Base-by-base conservation (phyloP, 1,139 yeast genomes). In the Lizanozyma gosingica region DNA sequence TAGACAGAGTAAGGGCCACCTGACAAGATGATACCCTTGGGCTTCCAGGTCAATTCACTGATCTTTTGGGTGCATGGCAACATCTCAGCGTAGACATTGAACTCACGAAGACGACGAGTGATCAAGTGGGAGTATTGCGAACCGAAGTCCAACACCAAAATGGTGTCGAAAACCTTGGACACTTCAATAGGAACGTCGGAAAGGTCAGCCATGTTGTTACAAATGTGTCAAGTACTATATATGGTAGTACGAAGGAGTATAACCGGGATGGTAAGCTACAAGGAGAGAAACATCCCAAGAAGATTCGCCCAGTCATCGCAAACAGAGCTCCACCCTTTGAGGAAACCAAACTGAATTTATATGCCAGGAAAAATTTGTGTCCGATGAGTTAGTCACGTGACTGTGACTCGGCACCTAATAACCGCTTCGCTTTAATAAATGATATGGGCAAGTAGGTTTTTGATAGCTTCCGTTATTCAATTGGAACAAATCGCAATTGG, bases 1-100 rank as follows among this genome's bases (percentile, higher is more conserved):
- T 90, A 92, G 41, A 92, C 99, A 11, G 97, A 90, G 80, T 87
- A 92, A 41, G 99, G 99, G 47, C 96, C 94, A 46, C 99, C 99
- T 38, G 97, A 88, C 49, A 92, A 72, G 58, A 92, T 92, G 47
- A 92, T 81, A 67, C 99, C 99, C 65, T 82, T 86, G 52, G 99
- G 99, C 60, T 79, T 88, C 94, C 96, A 92, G 45, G 80, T 68
- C 56, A 94, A 76, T 53, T 92, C 97, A 41, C 83, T 60, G 59
- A 92, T 90, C 72, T 90, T 92, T 67, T 92, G 97, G 43, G 98
- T 92, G 68, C 98, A 92, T 52, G 99, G 98, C 50, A 92, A 77
- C 98, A 92, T 92, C 71, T 94, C 99, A 50, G 98, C 97, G 66
- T 94, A 92, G 51, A 92, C 92, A 63, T 92, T 87, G 73, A 90